Evolutionary conservation across 345 rosid genomes (phyloP), one percentile per base, ranked within the genome.

Genomic region (Erucastrum elatum): DNA sequence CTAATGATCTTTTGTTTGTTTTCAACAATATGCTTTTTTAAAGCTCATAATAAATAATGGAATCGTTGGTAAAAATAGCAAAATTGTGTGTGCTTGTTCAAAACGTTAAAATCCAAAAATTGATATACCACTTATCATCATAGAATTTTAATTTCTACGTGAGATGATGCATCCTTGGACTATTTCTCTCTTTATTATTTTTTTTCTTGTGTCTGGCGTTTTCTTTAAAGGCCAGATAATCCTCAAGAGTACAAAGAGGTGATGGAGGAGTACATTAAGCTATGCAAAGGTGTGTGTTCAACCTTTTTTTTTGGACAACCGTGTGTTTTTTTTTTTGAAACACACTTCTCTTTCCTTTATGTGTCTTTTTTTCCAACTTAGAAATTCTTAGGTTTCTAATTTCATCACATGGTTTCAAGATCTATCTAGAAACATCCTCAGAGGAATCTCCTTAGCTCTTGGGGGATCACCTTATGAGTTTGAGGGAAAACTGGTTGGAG

Each of bases 391-490:
- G 17, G 17, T 49, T 49, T 41, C 4, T 60, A 49, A 61, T 29
- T 64, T 66, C n/a, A 68, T 59, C 44, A 41, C 41, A 64, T 69
- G 5, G 8, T 21, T 73, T 62, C 15, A 55, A 94, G 96, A 86
- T 44, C 90, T 94, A 74, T 91, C 96, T 3, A 89, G 85, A 74
- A 90, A 89, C 58, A 91, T 94, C 46, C 66, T 91, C 85, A 82
- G 88, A 5, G 93, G 97, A 51, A 88, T 90, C 15, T 87, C 93
- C 17, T 58, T 94, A 26, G 97, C 92, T 35, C 79, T 91, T 73
- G 87, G 90, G 44, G 89, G 93, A 77, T 86, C 86, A 75, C 86
- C 87, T 4, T 70, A 83, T 69, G 93, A 83, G 37, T 89, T 94
- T 79, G 94, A 91, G 78, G 93, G 96, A 12, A 78, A 87, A 44